Base-by-base conservation (phyloP, 2,329 filamentous ascomycete species). In the Mollisia scopiformis region DNA sequence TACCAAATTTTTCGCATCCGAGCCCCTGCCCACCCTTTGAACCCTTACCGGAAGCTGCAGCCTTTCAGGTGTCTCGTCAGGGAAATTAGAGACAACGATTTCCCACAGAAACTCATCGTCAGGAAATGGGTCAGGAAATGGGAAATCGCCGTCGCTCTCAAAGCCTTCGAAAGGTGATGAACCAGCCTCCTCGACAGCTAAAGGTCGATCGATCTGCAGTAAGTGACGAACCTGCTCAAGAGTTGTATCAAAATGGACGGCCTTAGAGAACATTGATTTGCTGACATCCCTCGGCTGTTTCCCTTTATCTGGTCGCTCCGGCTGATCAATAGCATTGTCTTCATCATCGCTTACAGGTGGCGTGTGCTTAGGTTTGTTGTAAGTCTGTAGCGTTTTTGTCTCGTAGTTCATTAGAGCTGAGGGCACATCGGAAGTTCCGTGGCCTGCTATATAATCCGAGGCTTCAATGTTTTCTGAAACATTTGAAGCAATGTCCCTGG, bases 201-300 rank as follows among this genome's bases (percentile, higher is more conserved):
- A 88, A 1, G 95, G 95, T 59, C 92, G 87, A 73, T 99, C 95
- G 6, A 97, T 89, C 73, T 97, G 92, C 23, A 97, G 81, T 75
- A 99, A 99, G 74, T 98, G 95, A 30, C 95, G 87, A 37, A 98
- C 94, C 69, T 98, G 94, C 77, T 98, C 95, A 41, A 98, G 86
- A 72, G 96, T 91, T 27, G 94, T 92, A 77, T 98, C 95, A 74
- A 99, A 99, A 77, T 99, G 95, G n/a, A 99, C 95, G 13, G 91
- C 93, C 76, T 99, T 99, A 68, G 90, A 90, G 74, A 94, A 98
- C 8, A 94, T 95, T n/a, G n/a, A n/a, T n/a, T n/a, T n/a, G n/a
- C n/a, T n/a, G n/a, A n/a, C n/a, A n/a, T n/a, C n/a, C n/a, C n/a
- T n/a, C n/a, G n/a, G n/a, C n/a, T n/a, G n/a, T n/a, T n/a, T n/a